Conservation (phyloP, 176 grass and related monocot genomes). For the Ensete ventricosum region DNA sequence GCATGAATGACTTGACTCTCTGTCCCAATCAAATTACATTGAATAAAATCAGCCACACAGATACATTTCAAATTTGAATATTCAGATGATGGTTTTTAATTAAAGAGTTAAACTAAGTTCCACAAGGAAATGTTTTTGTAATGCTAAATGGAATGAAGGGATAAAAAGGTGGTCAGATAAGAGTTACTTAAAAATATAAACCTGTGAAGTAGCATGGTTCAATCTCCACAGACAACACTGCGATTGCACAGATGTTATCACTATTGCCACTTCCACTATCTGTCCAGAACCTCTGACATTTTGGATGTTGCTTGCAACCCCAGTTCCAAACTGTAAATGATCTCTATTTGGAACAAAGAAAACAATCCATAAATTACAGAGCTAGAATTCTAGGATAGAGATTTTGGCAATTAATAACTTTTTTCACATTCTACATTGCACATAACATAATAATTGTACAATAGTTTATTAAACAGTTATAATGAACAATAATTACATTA, state of each 20-base stretch:
- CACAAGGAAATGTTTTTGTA: not conserved
- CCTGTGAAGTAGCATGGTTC: constrained; percentile 39
- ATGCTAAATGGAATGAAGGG: not conserved
- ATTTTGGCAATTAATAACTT: not conserved
- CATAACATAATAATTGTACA: too few species aligned
- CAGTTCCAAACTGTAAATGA: constrained; percentile 39
- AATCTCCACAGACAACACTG: constrained; percentile 30
- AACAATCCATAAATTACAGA: constrained; percentile 5
- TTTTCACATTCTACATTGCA: too few species aligned
- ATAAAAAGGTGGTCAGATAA: not conserved
- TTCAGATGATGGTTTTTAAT: not conserved
- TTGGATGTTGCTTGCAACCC: constrained; percentile 25
- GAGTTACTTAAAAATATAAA: constrained; percentile 7
- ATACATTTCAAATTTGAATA: not conserved
- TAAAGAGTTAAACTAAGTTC: not conserved
- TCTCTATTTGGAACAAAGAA: constrained; percentile 34
- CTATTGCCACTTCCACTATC: constrained; percentile 40
- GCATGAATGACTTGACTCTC: not conserved
- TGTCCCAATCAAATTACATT: not conserved
- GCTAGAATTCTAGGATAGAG: constrained; percentile 1
- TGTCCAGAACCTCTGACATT: constrained; percentile 29
- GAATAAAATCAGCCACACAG: not conserved
- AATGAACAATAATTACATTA: too few species aligned
- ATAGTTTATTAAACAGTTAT: too few species aligned
- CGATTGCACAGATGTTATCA: constrained; percentile 29